phyloP scores from a whole-genome alignment of 2,329 filamentous ascomycete species.

The Diplodia corticola region DNA sequence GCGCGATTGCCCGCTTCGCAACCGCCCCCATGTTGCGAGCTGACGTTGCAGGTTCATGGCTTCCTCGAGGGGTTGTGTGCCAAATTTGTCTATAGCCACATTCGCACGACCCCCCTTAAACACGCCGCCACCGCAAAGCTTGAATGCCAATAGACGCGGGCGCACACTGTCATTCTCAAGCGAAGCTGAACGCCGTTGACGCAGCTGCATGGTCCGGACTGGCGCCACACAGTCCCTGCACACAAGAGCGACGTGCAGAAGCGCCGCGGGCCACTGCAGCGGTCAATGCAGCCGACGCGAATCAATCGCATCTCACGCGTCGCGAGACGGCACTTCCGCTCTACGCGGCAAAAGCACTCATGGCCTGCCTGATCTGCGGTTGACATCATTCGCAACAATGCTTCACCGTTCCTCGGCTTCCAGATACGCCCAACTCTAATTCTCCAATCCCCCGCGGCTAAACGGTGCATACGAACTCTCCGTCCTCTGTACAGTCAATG shows the following conservation, averaged over 20 bases:
- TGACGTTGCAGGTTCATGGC: background rate
- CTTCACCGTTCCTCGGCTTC: background rate
- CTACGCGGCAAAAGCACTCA: background rate
- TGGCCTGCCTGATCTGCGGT: background rate
- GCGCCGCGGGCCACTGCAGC: background rate
- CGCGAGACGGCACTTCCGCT: background rate
- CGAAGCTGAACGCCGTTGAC: constrained; percentile 2
- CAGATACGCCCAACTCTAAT: background rate
- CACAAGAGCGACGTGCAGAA: background rate
- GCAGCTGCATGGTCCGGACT: constrained; percentile 1
- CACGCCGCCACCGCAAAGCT: background rate
- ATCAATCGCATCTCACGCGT: background rate
- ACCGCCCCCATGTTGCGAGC: background rate
- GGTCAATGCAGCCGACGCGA: background rate
- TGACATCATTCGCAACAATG: background rate
- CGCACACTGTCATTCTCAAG: background rate
- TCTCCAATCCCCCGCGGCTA: background rate
- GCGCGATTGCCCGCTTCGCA: too few relatives aligned
- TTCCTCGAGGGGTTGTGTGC: too few relatives aligned
- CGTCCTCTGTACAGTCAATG: background rate
- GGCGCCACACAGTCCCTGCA: background rate
- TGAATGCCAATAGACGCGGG: background rate
- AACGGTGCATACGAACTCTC: background rate
- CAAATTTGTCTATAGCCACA: background rate
- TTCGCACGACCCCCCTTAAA: background rate